Base-by-base conservation (phyloP, 768 basidiomycete genomes). In the Phanerochaete carnosa region DNA sequence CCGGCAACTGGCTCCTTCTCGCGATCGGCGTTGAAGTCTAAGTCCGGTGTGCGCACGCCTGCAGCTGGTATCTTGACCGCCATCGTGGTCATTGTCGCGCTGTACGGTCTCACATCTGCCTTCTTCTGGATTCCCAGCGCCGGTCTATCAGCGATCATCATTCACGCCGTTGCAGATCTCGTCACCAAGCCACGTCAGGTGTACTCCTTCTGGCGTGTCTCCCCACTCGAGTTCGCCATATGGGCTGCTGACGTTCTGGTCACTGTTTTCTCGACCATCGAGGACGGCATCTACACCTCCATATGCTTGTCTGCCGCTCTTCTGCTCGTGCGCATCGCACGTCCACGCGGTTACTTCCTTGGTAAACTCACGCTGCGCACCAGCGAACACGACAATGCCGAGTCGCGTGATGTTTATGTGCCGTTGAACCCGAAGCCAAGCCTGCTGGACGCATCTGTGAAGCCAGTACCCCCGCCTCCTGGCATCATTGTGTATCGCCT, bases 1-100 rank as follows among this genome's bases (percentile, higher is more conserved):
- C 95, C 97, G 9, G 93, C 96, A 0, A 99, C 97, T 13, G 97
- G 97, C 1, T 98, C 95, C 0, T 99, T 99, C 83, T 97, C 95
- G 39, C 91, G 97, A n/a, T 92, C 95, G 2, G 97, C 97, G 1
- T 79, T 99, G 70, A 95, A 97, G 75, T 87, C 92, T 30, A 98
- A 96, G 74, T 50, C 26, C 12, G 97, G 97, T 51, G 96, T 98
- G n/a, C 86, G 96, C 55, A 98, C 97, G 2, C 97, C 97, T 8
- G 80, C 88, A 11, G 94, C 92, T 12, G 97, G 97, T 59, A 80
- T 95, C 60, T 70, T 90, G 65, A 90, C 94, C 23, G 89, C 92
- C 28, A 72, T 96, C 37, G 87, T 95, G 47, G 96, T 98, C 65
- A 81, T 98, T 59, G 88, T 98, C 60, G 94, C 97, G 0, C 77